Evolutionary conservation across 306 rosid species (phyloP), one percentile per base, ranked within the genome.

Genomic region (Urtica urens): DNA sequence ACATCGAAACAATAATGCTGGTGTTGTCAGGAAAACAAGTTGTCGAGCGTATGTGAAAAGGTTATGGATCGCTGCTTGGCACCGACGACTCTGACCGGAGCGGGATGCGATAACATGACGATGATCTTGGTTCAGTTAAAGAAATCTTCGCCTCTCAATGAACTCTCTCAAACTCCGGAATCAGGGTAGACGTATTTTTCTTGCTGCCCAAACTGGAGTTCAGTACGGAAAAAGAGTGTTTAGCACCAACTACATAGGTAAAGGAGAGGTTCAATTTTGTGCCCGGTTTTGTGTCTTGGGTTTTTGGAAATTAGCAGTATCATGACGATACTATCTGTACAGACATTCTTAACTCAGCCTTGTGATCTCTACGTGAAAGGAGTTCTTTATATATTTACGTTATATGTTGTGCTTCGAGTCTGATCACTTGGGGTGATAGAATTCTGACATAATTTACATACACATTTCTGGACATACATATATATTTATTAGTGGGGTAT

Each of bases 31-130:
- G 92, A 81, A 73, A 74, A 55, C 17, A 90, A 60, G 39, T 81
- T 81, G 33, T 90, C 99, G 33, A 71, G 25, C 10, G 92, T 90
- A 58, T 80, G 88, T 22, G 99, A 81, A 75, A 73, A 68, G 71
- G 92, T 85, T 62, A 72, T 90, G 16, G 92, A 90, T 64, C 68
- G 45, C 63, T 90, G 99, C 67, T 69, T 90, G 88, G 99, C 93
- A 19, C 97, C 95, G 29, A 76, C 94, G 22, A 88, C 88, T 3
- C 73, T 75, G 10, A 44, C 67, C 38, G 99, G 99, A 0, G 92
- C 79, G 65, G 99, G 99, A 50, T 85, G 99, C 31, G 99, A 90
- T 38, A 90, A 90, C 79, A 90, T 90, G 99, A 90, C 99, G 46
- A 85, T 90, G 92, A 82, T 90, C 59, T 43, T 90, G 77, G 92